Conservation (phyloP, 805 yeast genomes). For the Dipodascus geniculatus region DNA sequence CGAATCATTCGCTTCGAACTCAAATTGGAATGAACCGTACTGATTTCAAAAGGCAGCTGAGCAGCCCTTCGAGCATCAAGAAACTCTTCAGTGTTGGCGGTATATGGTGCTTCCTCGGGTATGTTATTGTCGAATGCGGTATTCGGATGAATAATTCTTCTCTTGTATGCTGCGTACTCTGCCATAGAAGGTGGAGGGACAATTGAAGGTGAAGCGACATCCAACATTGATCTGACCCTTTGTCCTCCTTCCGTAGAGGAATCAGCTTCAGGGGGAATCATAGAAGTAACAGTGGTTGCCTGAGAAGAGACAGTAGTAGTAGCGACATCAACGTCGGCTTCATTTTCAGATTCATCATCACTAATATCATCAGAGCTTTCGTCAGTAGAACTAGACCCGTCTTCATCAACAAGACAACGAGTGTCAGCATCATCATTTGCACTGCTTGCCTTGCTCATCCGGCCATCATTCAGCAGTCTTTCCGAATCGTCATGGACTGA, state of each 20-base stretch:
- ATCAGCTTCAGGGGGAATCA: slow-evolving; percentile 14
- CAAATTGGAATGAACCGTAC: slow-evolving; percentile 42
- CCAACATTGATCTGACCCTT: slow-evolving; percentile 18
- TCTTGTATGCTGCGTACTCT: slow-evolving; percentile 46
- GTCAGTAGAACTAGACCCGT: slow-evolving; percentile 9
- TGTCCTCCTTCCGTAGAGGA: slow-evolving; percentile 15
- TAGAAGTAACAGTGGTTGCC: not conserved
- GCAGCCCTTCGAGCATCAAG: slow-evolving; percentile 50
- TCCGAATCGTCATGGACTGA: not conserved
- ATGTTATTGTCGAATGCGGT: slow-evolving; percentile 28
- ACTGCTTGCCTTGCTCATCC: not conserved
- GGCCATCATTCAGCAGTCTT: not conserved
- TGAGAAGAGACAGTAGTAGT: not conserved
- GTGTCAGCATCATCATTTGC: not conserved
- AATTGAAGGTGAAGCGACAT: slow-evolving; percentile 7
- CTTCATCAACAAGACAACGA: slow-evolving; percentile 4
- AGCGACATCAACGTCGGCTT: slow-evolving; percentile 26
- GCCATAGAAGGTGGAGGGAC: slow-evolving; percentile 27
- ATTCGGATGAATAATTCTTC: slow-evolving; percentile 48
- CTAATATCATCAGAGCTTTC: slow-evolving; percentile 45
- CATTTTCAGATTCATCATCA: slow-evolving; percentile 38
- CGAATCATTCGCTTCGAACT: slow-evolving; percentile 50
- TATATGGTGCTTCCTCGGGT: slow-evolving; percentile 41
- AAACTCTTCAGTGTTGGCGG: slow-evolving; percentile 55
- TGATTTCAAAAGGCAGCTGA: slow-evolving; percentile 38